These are phyloP conservation scores for Leccinum insolens DNA, from an alignment of 1,284 basidiomycete species.

Conservation along the genomic window DNA sequence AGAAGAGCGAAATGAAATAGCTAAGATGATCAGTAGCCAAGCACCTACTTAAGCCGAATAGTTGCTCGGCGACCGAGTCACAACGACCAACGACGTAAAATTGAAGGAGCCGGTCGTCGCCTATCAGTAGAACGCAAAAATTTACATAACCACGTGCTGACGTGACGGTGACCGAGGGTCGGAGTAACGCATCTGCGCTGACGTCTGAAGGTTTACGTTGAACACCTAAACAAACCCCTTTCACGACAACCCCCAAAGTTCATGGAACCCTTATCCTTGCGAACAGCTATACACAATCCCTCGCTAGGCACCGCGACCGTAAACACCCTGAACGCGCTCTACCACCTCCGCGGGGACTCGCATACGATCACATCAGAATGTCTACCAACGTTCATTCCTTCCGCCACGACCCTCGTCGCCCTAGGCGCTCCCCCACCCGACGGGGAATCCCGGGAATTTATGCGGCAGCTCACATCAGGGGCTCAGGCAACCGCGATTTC, in stretches of 20 bases:
- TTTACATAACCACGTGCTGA: background rate
- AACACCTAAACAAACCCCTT: background rate
- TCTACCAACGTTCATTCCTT: conserved; percentile 15
- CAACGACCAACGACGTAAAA: conserved; percentile 4
- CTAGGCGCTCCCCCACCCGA: conserved; percentile 7
- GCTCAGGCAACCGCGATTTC: conserved; percentile 44
- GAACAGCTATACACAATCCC: conserved; percentile 3
- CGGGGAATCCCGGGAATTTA: conserved; percentile 7
- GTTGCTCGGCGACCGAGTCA: background rate
- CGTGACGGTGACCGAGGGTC: background rate
- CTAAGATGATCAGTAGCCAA: background rate
- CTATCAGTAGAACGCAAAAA: too few species aligned
- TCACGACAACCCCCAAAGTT: background rate
- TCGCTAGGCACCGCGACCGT: conserved; percentile 5
- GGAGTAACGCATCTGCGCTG: background rate
- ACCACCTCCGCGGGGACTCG: background rate
- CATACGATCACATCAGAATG: background rate
- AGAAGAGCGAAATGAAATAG: conserved; percentile 1
- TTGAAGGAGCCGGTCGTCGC: background rate
- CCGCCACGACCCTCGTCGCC: conserved; percentile 16
- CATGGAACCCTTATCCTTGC: conserved; percentile 5
- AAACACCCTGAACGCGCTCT: conserved; percentile 16
- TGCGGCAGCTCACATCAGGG: conserved; percentile 37
- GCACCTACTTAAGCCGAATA: conserved; percentile 1
- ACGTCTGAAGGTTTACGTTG: background rate